Evolutionary conservation across 768 basidiomycete genomes (phyloP), one percentile per base, ranked within the genome.

Genomic region (Tubosaeta brunneosetosa): DNA sequence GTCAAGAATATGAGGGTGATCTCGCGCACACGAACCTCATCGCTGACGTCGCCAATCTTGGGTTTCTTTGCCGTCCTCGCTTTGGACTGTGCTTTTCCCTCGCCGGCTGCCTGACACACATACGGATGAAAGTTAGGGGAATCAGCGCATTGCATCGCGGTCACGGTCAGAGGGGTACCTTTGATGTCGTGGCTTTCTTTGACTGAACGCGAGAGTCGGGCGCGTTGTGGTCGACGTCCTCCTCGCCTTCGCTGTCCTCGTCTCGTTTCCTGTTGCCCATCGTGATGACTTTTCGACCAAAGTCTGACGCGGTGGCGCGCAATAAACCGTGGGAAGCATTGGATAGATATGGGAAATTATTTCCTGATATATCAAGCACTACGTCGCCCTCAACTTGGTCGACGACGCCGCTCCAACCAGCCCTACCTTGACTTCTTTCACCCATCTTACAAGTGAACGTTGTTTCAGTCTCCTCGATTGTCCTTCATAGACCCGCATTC

Each of bases 41-140:
- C 47, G 6, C 29, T 48, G 29, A 49, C 34, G 0, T 22, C 19
- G 12, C 31, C 49, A 41, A 62, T 61, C 49, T 70, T 74, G 7
- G 72, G 62, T 44, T 76, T 79, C 49, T 78, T 77, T 16, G 55
- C 58, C 2, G 66, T 71, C 25, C 51, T 61, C 2, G 19, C 26
- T 17, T 60, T 48, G 45, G 62, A 26, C 33, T 49, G 17, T 52
- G 57, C 43, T 56, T 53, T 58, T n/a, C 36, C 44, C 43, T 59
- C 60, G 42, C 36, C 9, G 1, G 40, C 12, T 19, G 42, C 16
- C 41, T 50, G 53, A 36, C 49, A 17, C 52, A 29, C 47, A 44
- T 10, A 29, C 10, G 19, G 4, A 14, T 19, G 22, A 22, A 22
- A 1, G 16, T 8, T 13, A 14, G 10, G 19, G 37, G 37, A 38